Evolutionary conservation across 2,329 filamentous ascomycete genomes (phyloP), one percentile per base, ranked within the genome.

Genomic region (Arthrobotrys megalospora): DNA sequence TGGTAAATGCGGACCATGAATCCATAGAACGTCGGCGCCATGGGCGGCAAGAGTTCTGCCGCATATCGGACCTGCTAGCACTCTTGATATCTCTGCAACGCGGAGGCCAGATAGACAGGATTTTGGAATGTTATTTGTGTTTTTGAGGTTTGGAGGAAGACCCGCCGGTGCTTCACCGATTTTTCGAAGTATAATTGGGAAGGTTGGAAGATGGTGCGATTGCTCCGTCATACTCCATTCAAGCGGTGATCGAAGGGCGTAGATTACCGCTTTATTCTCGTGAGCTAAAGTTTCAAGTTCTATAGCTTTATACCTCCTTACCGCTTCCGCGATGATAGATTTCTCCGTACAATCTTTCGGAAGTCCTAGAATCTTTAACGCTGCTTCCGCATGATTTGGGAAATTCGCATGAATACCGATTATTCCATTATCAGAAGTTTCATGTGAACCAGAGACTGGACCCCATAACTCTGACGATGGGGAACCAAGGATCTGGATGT

Each of bases 381-480:
- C 85, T 2, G 85, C 86, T 1, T 83, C 32, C 0, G 85, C 84
- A 73, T 90, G 88, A 63, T 89, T 85, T 0, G 85, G 84, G 69
- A 90, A 89, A 0, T 82, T 82, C 67, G 89, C 88, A 77, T 90
- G 88, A 53, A 90, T 85, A 1, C 88, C 85, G 1, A 90, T 85
- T 62, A 87, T 83, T 0, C 88, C 88, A 5, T 19, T 50, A 73
- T 89, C 88, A 0, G 82, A 82, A 0, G 88, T 86, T 65, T 84
- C 84, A 80, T 90, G 86, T 0, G 89, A 80, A 0, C 88, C 88
- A 1, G 88, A 87, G 2, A 90, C 85, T 0, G 84, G 82, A 0
- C 85, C 85, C 83, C 85, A 86, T 0, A 83, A 64, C 0, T 84
- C 82, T 0, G 82, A 34, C 1, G 21, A 3, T 45, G 16, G 34